phyloP scores from a whole-genome alignment of 306 rosid species.

The Ammopiptanthus mongolicus region DNA sequence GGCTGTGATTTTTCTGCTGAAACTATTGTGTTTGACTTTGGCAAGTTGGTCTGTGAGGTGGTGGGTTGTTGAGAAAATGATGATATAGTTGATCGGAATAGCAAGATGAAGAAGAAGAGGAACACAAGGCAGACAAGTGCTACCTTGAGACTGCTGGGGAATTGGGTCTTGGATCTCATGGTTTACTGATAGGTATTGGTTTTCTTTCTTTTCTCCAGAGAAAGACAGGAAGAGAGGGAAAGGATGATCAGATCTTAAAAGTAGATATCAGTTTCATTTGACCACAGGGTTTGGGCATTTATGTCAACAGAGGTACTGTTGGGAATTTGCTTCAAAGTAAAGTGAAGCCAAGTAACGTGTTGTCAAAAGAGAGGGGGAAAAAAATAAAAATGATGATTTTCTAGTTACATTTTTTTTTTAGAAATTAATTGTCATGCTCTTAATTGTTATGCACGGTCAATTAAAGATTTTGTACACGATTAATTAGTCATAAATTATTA shows the following conservation, averaged over 20 bases:
- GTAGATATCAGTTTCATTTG: not conserved
- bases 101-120: conserved; percentile 40
- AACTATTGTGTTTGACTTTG: conserved; percentile 30
- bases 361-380: not conserved
- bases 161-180: conserved; percentile 38
- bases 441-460: too few species aligned
- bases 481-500: too few species aligned
- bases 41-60: conserved; percentile 26
- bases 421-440: too few species aligned
- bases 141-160: conserved; percentile 47
- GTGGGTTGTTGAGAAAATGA: conserved; percentile 35
- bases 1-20: too few species aligned
- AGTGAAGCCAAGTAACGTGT: conserved; percentile 21
- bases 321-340: conserved; percentile 23
- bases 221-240: not conserved
- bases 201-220: not conserved
- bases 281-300: not conserved
- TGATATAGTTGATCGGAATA: conserved; percentile 42
- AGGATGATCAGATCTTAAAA: not conserved
- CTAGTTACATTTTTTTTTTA: too few species aligned
- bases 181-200: not conserved
- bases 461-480: too few species aligned
- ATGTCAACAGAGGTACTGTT: not conserved
- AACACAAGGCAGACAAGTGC: conserved; percentile 31
- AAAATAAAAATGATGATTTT: too few species aligned